A percentile compares a stretch with the other conserved stretches of the same genome.
phyloP scores from a whole-genome alignment of 2,329 filamentous ascomycete species.

The Pyricularia sp. region DNA sequence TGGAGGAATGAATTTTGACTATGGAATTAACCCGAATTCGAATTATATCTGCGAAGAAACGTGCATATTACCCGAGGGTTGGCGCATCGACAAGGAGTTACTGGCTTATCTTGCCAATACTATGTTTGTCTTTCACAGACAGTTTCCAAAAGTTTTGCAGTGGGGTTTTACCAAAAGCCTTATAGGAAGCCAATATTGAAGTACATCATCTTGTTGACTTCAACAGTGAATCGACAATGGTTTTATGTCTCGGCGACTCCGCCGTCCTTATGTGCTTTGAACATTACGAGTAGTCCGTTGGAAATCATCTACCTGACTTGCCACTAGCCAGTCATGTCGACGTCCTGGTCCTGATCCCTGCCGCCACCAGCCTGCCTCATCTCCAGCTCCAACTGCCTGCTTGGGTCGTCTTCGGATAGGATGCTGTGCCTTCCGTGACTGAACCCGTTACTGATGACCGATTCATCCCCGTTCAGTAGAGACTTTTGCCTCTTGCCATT shows the following conservation, averaged over 20 bases:
- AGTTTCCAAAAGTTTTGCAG: background rate
- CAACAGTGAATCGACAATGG: background rate
- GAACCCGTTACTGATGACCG: slow-evolving; percentile 11
- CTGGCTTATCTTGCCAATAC: background rate
- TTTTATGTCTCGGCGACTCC: background rate
- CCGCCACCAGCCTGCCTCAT: slow-evolving; percentile 31
- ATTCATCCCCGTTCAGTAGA: slow-evolving; percentile 11
- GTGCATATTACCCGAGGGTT: background rate
- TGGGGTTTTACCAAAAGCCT: background rate
- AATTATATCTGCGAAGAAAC: background rate
- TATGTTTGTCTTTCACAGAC: background rate
- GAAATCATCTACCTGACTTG: background rate
- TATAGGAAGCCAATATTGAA: background rate
- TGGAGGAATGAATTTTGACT: slow-evolving; percentile 43
- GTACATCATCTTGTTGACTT: background rate
- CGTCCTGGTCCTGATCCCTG: background rate
- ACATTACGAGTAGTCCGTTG: background rate
- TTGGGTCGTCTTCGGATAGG: slow-evolving; percentile 32
- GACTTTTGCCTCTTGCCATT: slow-evolving; percentile 29
- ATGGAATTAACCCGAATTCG: background rate
- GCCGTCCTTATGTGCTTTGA: background rate
- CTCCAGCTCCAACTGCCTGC: slow-evolving; percentile 45
- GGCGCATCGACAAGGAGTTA: background rate
- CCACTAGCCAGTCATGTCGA: slow-evolving; percentile 5
- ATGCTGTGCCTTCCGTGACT: slow-evolving; percentile 16